Evolutionary conservation across 768 basidiomycete genomes (phyloP).

Genomic region (Coprinopsis strossmayeri): DNA sequence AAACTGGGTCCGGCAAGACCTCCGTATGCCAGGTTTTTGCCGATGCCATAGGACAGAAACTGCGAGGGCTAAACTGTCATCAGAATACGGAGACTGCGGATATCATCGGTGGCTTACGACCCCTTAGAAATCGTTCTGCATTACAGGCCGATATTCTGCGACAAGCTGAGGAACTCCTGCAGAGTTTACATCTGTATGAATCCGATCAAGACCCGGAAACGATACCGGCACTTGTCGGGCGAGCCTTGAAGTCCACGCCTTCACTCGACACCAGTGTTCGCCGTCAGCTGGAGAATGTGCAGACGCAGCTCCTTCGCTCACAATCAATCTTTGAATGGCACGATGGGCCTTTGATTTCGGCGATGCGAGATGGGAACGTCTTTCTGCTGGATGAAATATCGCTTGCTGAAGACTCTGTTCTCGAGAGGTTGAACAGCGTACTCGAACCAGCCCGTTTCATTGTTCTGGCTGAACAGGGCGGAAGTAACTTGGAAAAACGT

Average conservation of each 20-base stretch:
- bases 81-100: constrained; percentile 99
- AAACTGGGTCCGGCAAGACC: constrained; percentile 97
- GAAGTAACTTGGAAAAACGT: constrained; percentile 61
- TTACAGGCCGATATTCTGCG: constrained; percentile 42
- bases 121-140: constrained; percentile 68
- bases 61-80: constrained; percentile 87
- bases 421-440: constrained; percentile 95
- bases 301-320: constrained; percentile 39
- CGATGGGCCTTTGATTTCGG: constrained; percentile 91
- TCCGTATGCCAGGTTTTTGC: constrained; percentile 92
- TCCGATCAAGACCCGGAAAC: constrained; percentile 19
- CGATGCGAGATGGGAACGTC: constrained; percentile 81
- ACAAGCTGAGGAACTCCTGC: constrained; percentile 36
- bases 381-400: constrained; percentile 97
- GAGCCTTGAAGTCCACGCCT: constrained; percentile 19
- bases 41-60: constrained; percentile 46
- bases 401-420: constrained; percentile 94
- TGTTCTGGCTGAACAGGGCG: constrained; percentile 90
- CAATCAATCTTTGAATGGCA: constrained; percentile 94
- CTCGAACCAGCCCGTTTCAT: constrained; percentile 87
- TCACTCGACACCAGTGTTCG: constrained; percentile 24
- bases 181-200: constrained; percentile 30
- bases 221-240: constrained; percentile 20
- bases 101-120: constrained; percentile 88
- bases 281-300: constrained; percentile 33